Conservation (phyloP, 768 basidiomycete species). For the Pulveroboletus frians region DNA sequence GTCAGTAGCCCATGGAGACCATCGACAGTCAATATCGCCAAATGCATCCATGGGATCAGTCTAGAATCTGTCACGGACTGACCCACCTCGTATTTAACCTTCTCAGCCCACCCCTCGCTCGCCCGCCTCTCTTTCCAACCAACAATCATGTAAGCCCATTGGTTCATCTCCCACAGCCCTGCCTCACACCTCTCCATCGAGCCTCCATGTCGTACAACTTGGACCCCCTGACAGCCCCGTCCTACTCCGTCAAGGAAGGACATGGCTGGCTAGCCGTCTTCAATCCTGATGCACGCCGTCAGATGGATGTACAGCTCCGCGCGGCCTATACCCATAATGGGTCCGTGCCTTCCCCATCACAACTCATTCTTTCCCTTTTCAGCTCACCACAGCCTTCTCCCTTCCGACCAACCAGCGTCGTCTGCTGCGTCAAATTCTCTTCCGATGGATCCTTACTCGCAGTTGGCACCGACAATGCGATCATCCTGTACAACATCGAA, state of each 20-base stretch:
- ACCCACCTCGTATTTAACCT: too few species aligned
- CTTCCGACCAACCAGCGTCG: constrained; percentile 17
- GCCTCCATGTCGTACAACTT: constrained; percentile 22
- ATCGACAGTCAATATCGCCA: constrained; percentile 7
- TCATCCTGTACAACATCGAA: constrained; percentile 26
- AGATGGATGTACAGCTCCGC: constrained; percentile 50
- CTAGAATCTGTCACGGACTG: constrained; percentile 3
- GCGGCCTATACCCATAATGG: constrained; percentile 81
- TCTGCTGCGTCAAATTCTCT: constrained; percentile 32
- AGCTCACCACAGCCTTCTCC: constrained; percentile 3
- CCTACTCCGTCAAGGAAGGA: constrained; percentile 40
- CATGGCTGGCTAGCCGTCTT: constrained; percentile 51
- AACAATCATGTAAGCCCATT: constrained; percentile 3
- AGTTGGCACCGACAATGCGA: constrained; percentile 29
- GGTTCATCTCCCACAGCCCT: neutral
- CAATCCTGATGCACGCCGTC: constrained; percentile 43
- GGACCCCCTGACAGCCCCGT: constrained; percentile 26
- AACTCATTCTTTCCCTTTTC: constrained; percentile 4
- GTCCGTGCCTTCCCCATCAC: constrained; percentile 39
- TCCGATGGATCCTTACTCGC: constrained; percentile 29
- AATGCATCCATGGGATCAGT: constrained; percentile 5
- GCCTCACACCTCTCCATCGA: constrained; percentile 6
- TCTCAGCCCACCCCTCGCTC: neutral
- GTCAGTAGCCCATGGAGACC: too few species aligned
- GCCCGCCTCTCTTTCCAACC: neutral